Evolutionary conservation across 805 yeast genomes (phyloP), one percentile per base, ranked within the genome.

Genomic region (Komagataella ulmi): DNA sequence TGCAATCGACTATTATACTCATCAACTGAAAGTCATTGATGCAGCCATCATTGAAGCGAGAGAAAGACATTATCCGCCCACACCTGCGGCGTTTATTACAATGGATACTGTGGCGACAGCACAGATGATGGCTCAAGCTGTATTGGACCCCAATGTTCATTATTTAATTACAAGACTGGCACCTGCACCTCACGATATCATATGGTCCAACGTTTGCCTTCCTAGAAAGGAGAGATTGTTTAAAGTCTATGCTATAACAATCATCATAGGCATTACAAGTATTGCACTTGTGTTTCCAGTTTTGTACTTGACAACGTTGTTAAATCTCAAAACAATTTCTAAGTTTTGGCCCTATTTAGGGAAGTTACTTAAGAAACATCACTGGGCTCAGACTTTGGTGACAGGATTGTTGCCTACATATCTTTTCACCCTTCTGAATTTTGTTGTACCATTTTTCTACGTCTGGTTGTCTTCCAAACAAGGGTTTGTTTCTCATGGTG

Each of bases 61-160:
- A 51, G 70, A 68, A 30, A 73, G 81, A 50, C 85, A 84, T 55
- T 87, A 81, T 60, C 80, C 87, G 0, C 84, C 96, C 0, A 87
- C 95, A 0, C 88, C 95, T 24, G 84, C 91, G 0, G 97, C 98
- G 0, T 91, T 91, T 65, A 80, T 91, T 7, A 93, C 98, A 0
- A 86, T 91, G 96, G 91, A 87, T 56, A 78, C 93, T 0, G 97
- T 89, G 3, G 96, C 97, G 0, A 83, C 89, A 57, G 97, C 98
- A 2, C 99, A 91, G 64, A 84, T 89, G 87, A 83, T 93, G 24
- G 97, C 97, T 0, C 99, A 93, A 64, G 93, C 97, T 0, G 90
- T 91, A 0, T 65, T 93, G 53, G 97, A 90, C 62, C 97, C 97
- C 0, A 77, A 86, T 53, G 88, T 93, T 6, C 83, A 86, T 61